phyloP scores from a whole-genome alignment of 2,329 filamentous ascomycete genomes.

The Alternaria ventricosa region DNA sequence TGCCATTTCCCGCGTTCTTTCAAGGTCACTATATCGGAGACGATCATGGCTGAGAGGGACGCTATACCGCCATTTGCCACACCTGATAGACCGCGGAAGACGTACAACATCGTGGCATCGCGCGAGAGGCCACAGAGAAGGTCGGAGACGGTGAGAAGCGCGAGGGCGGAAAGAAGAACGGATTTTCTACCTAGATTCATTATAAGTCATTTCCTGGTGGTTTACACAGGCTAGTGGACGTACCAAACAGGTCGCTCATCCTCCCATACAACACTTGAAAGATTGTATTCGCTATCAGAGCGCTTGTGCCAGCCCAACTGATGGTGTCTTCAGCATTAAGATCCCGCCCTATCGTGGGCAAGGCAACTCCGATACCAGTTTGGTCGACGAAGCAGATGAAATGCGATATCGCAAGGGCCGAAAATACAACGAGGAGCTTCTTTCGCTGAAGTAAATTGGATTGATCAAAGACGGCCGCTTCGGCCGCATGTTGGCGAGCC shows the following conservation, averaged over 20 bases:
- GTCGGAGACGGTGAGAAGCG: constrained; percentile 62
- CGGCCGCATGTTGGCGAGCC: constrained; percentile 17
- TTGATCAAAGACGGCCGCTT: constrained; percentile 46
- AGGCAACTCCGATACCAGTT: constrained; percentile 59
- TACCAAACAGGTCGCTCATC: constrained; percentile 65
- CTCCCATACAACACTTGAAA: constrained; percentile 71
- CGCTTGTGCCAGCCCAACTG: constrained; percentile 62
- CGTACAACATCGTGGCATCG: constrained; percentile 65
- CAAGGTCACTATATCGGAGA: constrained; percentile 47
- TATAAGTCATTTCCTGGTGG: neutral
- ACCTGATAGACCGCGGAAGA: constrained; percentile 64
- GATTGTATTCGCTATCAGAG: constrained; percentile 64
- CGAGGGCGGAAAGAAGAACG: constrained; percentile 61
- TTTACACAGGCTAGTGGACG: neutral
- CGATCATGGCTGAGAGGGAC: constrained; percentile 46
- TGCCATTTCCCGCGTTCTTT: constrained; percentile 48
- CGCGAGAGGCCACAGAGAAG: constrained; percentile 65
- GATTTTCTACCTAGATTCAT: constrained; percentile 17
- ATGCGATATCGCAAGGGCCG: constrained; percentile 59
- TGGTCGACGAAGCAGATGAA: constrained; percentile 65
- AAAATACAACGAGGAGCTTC: constrained; percentile 60
- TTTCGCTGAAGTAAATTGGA: constrained; percentile 62
- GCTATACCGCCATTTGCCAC: constrained; percentile 68
- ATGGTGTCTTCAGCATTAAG: constrained; percentile 57
- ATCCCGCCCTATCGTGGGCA: constrained; percentile 47